Base-by-base conservation (phyloP, 495 filamentous ascomycete species). In the Neurospora sp. region DNA sequence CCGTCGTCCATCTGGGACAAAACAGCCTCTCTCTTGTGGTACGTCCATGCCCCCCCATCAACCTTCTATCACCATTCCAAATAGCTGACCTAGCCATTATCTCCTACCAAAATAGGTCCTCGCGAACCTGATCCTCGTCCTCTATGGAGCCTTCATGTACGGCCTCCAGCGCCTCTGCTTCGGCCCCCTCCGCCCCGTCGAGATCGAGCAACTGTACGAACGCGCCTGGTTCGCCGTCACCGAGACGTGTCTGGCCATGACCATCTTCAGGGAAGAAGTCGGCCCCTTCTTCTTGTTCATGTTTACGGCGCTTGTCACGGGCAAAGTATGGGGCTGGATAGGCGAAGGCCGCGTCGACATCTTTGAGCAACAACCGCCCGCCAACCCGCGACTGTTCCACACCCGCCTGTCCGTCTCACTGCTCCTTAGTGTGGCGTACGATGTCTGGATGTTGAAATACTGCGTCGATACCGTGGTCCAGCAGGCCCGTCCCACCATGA, bases 321-420 rank as follows among this genome's bases (percentile, higher is more conserved):
- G 93, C 59, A 98, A 97, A 81, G 94, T 98, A 59, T 98, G 96
- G 93, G 93, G 93, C 39, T 99, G 96, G 96, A 96, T 99, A 75
- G 93, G 93, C 38, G 94, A 97, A 80, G 95, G 94, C 7, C 90
- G 96, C 44, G 94, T 99, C 69, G 96, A 99, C 80, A 88, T 94
- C 69, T 84, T 98, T 71, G 96, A 99, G 80, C 96, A 98, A 79
- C 95, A 97, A 81, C 96, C 95, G 5, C 94, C 95, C 2, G 88
- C 92, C 4, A 97, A 97, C 80, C 94, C 94, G 8, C 87, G 90
- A 16, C 81, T 97, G n/a, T 98, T 97, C 83, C 94, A 98, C 80
- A 85, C 88, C 14, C 91, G 96, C 53, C 84, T 99, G 68, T 89
- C 89, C 44, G 80, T 91, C 53, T 97, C 95, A 27, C 85, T 99